Evolutionary conservation across 257 asterid species (phyloP).

Genomic region (Marsdenia floribunda): DNA sequence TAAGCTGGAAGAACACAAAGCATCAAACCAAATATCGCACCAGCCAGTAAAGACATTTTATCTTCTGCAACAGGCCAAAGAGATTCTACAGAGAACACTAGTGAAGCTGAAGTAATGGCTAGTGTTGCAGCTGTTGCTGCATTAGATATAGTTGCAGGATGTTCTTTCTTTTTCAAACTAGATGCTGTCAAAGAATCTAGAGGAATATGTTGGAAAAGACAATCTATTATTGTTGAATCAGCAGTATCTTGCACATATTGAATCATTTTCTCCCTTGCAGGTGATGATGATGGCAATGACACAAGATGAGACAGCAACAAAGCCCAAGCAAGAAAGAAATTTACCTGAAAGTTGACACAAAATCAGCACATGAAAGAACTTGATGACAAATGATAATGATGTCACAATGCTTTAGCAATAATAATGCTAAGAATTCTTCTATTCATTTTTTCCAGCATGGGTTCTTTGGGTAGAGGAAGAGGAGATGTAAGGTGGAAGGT

Average conservation of each 20-base stretch:
- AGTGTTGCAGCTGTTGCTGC: constrained; percentile 74
- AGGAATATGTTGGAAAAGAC: constrained; percentile 84
- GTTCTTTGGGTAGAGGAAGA: background rate
- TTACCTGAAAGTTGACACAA: constrained; percentile 48
- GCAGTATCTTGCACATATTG: constrained; percentile 79
- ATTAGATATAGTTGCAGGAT: constrained; percentile 51
- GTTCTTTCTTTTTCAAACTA: constrained; percentile 67
- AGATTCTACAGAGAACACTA: constrained; percentile 51
- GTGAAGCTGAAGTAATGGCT: constrained; percentile 63
- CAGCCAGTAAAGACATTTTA: constrained; percentile 76
- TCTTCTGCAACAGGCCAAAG: constrained; percentile 82
- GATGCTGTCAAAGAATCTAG: constrained; percentile 54
- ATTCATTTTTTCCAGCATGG: background rate
- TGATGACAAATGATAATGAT: background rate
- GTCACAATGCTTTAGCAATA: background rate
- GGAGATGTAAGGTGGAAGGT: background rate
- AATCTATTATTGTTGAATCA: constrained; percentile 65
- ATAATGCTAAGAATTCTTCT: background rate
- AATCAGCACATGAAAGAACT: constrained; percentile 17
- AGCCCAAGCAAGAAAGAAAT: constrained; percentile 77
- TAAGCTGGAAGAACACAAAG: constrained; percentile 93
- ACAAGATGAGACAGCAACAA: constrained; percentile 68
- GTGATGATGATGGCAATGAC: constrained; percentile 80
- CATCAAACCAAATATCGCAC: constrained; percentile 85
- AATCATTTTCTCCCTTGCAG: constrained; percentile 66